These are phyloP conservation scores for Colletotrichum coccodes DNA, from an alignment of 2,329 filamentous ascomycete genomes.

Conservation along the genomic window DNA sequence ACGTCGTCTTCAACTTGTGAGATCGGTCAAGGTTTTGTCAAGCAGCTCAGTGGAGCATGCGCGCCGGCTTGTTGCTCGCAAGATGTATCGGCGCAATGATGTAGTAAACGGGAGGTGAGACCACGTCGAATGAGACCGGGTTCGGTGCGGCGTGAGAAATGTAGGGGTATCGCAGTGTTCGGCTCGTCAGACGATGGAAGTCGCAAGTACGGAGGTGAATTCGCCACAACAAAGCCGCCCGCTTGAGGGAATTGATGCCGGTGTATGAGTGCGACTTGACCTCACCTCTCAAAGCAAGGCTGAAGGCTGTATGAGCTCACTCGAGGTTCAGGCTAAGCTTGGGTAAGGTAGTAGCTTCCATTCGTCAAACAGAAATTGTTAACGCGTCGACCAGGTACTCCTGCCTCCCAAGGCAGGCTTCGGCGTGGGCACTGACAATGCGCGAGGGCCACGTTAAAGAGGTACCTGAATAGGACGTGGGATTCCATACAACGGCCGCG, in stretches of 20 bases:
- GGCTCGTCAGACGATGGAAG: neutral
- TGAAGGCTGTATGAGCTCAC: conserved; percentile 1
- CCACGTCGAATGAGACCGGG: conserved; percentile 3
- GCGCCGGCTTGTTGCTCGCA: neutral
- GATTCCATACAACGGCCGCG: neutral
- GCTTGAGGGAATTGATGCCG: conserved; percentile 1
- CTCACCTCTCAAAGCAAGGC: conserved; percentile 18
- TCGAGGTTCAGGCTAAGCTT: conserved; percentile 17
- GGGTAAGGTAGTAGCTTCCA: neutral
- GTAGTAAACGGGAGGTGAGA: conserved; percentile 8
- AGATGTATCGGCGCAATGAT: conserved; percentile 9
- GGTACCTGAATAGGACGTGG: neutral
- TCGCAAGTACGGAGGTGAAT: neutral
- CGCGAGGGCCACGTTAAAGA: conserved; percentile 27
- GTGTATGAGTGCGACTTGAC: conserved; percentile 1
- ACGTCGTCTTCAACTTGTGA: neutral
- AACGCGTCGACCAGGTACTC: conserved; percentile 17
- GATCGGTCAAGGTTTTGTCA: neutral
- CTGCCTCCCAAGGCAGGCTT: conserved; percentile 1
- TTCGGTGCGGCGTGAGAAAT: neutral
- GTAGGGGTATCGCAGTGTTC: neutral
- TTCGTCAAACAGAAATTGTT: conserved; percentile 28
- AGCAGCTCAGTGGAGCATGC: conserved; percentile 7
- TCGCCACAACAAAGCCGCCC: neutral
- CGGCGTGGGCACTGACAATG: conserved; percentile 16